Evolutionary conservation across 257 asterid genomes (phyloP).

Genomic region (Eucommia ulmoides): DNA sequence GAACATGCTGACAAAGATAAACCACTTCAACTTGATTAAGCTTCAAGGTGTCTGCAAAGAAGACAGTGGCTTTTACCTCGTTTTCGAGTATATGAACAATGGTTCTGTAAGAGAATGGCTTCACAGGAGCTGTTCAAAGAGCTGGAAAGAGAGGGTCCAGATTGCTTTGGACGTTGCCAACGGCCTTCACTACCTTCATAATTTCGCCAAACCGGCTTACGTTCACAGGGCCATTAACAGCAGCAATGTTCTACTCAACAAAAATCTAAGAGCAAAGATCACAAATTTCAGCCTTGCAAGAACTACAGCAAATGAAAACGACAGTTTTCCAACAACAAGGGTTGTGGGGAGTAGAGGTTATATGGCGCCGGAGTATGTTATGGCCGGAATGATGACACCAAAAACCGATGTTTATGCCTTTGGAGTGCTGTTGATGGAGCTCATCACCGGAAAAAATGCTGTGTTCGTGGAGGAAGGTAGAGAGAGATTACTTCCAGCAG

Average conservation of each 20-base stretch:
- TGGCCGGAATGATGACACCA: constrained; percentile 22
- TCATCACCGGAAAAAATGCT: constrained; percentile 29
- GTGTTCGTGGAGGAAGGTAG: constrained; percentile 18
- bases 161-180: constrained; percentile 54
- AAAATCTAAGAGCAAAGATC: constrained; percentile 50
- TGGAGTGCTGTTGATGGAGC: constrained; percentile 44
- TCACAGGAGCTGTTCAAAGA: constrained; percentile 11
- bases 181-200: constrained; percentile 63
- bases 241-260: constrained; percentile 37
- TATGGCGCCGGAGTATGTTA: constrained; percentile 37
- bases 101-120: constrained; percentile 40
- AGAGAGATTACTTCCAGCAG: constrained; percentile 24
- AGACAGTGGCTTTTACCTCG: constrained; percentile 24
- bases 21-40: constrained; percentile 47
- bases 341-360: constrained; percentile 25
- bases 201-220: constrained; percentile 39
- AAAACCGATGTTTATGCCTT: constrained; percentile 42
- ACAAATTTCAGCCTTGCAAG: constrained; percentile 38
- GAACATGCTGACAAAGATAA: constrained; percentile 34
- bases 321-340: constrained; percentile 6
- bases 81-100: constrained; percentile 28
- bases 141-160: constrained; percentile 26
- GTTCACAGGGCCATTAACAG: constrained; percentile 36
- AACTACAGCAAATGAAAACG: constrained; percentile 14
- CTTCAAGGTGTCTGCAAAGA: constrained; percentile 42